These are phyloP conservation scores for Talaromyces thailandensis DNA, from an alignment of 495 filamentous ascomycete genomes.

Conservation along the genomic window DNA sequence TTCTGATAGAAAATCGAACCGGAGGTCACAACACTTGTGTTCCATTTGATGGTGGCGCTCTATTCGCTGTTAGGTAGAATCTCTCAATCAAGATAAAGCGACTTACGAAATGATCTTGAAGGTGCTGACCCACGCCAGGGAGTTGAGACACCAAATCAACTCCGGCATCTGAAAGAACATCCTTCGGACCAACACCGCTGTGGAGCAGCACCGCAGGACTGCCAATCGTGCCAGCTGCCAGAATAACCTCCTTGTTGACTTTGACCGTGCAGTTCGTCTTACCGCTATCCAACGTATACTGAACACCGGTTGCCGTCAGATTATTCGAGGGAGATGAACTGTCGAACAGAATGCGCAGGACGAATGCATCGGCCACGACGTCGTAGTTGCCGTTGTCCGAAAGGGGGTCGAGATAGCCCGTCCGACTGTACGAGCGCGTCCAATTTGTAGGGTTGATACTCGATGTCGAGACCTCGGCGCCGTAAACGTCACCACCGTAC, in stretches of 20 bases:
- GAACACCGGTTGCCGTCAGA: slow-evolving; percentile 19
- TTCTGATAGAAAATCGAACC: slow-evolving; percentile 21
- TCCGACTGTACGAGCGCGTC: slow-evolving; percentile 25
- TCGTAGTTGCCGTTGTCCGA: slow-evolving; percentile 28
- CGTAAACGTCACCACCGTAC: slow-evolving; percentile 23
- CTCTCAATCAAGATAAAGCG: neutral
- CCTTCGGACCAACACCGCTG: slow-evolving; percentile 35
- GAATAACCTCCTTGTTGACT: slow-evolving; percentile 45
- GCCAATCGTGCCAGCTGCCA: slow-evolving; percentile 45
- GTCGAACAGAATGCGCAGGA: slow-evolving; percentile 34
- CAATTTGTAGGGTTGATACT: slow-evolving; percentile 25
- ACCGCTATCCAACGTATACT: slow-evolving; percentile 22
- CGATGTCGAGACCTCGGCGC: slow-evolving; percentile 23
- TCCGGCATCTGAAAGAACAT: slow-evolving; percentile 23
- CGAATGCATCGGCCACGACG: slow-evolving; percentile 34
- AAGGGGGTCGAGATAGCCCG: slow-evolving; percentile 34
- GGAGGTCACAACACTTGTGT: slow-evolving; percentile 16
- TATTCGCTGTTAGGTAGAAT: slow-evolving; percentile 8
- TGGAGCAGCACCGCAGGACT: slow-evolving; percentile 46
- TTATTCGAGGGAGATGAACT: slow-evolving; percentile 14
- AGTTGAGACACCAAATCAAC: slow-evolving; percentile 34
- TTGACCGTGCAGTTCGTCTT: slow-evolving; percentile 19
- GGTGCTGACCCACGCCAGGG: slow-evolving; percentile 41
- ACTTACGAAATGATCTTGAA: slow-evolving; percentile 38
- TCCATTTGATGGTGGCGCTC: slow-evolving; percentile 24